Evolutionary conservation across 129 eudicot genomes (phyloP).

Genomic region (Centella asiatica): DNA sequence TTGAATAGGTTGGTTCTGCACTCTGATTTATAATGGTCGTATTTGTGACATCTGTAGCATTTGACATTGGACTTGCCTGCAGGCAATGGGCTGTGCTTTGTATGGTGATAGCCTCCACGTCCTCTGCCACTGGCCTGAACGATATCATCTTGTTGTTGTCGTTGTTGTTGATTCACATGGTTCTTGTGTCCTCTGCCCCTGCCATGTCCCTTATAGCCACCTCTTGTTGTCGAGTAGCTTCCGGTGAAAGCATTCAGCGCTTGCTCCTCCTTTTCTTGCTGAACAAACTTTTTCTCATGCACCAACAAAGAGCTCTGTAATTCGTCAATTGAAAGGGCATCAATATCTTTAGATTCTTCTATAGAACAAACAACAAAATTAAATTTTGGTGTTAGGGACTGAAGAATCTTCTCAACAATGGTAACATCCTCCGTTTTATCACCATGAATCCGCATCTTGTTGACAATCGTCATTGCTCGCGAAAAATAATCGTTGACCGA

Average conservation of each 20-base stretch:
- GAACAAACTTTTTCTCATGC: neutral
- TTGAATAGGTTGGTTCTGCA: neutral
- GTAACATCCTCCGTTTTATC: neutral
- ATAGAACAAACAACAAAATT: neutral
- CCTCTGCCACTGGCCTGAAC: neutral
- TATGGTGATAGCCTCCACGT: neutral
- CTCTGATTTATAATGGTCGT: conserved; percentile 1
- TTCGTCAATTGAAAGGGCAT: neutral
- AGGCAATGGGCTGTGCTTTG: neutral
- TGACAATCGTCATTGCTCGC: neutral
- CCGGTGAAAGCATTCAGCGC: neutral
- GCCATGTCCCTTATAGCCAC: neutral
- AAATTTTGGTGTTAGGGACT: neutral
- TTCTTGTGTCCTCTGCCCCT: neutral
- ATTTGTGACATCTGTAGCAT: conserved; percentile 7
- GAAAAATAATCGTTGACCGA: neutral
- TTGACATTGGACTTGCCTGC: conserved; percentile 1
- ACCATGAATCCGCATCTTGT: neutral
- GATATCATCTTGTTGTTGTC: neutral
- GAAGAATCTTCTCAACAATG: neutral
- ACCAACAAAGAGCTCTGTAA: neutral
- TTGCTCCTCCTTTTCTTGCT: neutral
- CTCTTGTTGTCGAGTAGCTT: neutral
- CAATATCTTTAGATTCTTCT: neutral
- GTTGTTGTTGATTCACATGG: neutral